Base-by-base conservation (phyloP, 306 rosid genomes). In the Carpinus viminea region DNA sequence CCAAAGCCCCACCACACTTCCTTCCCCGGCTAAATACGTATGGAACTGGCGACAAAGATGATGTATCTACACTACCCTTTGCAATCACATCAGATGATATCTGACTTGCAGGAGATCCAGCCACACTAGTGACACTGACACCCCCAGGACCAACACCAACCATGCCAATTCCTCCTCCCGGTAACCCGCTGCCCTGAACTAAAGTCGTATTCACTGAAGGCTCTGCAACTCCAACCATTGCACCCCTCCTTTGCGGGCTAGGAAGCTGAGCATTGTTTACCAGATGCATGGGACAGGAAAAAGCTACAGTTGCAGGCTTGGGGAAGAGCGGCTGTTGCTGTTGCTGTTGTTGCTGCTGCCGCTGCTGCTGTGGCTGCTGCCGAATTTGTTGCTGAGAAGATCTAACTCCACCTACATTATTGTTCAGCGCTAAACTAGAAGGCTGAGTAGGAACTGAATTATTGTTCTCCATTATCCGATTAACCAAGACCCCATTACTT, bases 21-120 rank as follows among this genome's bases (percentile, higher is more conserved):
- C 98, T 88, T 76, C 93, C 97, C 77, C 91, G 82, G 75, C 78
- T 86, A 70, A 93, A 89, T 55, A 83, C 85, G 79, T 84, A 93
- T 64, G 95, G 94, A 77, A 91, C 89, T 0, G 99, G 92, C 16
- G 96, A 91, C 21, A 80, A 72, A 43, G 90, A 54, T 41, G 91
- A 77, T 9, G 72, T 47, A 45, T 86, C 91, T 13, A 47, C 76
- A 62, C 72, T 73, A 78, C 34, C 76, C 76, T 83, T 91, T 43
- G 85, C 50, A 74, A 79, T 72, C 4, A 75, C 77, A 72, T 89
- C 92, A n/a, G 92, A 76, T 5, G 99, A 87, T 59, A 86, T 80
- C 84, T 88, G 85, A 57, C 78, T 83, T 50, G 83, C 84, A 2
- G 90, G 91, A 74, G 97, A 89, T 73, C 65, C 77, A 7, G 88